Base-by-base conservation (phyloP, 2,329 filamentous ascomycete species). In the Didymella sp. region DNA sequence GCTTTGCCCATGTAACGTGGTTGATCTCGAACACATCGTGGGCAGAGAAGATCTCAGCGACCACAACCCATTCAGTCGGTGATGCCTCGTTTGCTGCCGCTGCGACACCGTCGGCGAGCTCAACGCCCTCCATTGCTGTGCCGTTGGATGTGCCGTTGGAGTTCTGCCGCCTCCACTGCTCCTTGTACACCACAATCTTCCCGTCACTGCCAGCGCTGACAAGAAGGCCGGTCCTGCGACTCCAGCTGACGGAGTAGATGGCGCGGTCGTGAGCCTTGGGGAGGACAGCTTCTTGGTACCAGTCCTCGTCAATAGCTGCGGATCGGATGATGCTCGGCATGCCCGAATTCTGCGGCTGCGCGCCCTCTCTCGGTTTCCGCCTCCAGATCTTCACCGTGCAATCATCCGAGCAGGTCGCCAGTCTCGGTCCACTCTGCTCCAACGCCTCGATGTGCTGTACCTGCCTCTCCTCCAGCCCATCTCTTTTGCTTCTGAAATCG, bases 11-110 rank as follows among this genome's bases (percentile, higher is more conserved):
- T 2, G 86, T 87, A 45, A 95, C 84, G 76, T 97, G 92, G 70
- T 99, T 99, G 62, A 98, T 84, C 77, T 99, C 95, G 71, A 94
- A 97, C 2, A 96, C 91, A 0, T 92, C 93, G 74, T 99, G 95
- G 2, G 89, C 91, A 30, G 88, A 88, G 44, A 88, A 82, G 1
- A 90, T 72, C n/a, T 85, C 84, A 0, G 87, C 85, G 15, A 96
- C 71, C 3, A 94, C 77, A 6, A 82, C 81, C 95, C 95, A 98
- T 58, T 85, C 82, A 1, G 83, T 85, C 41, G 71, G 46, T 2
- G 60, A 47, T 9, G 51, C 21, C 13, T 53, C 59, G 9, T 62
- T 61, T 61, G 69, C 31, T n/a, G 56, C 55, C 8, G 56, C 62
- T 15, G 54, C 66, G 8, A 35, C 51, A 25, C 66, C 61, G 53